A percentile compares a stretch with the other conserved stretches of the same genome.
These are phyloP conservation scores for Gyrodon lividus DNA, from an alignment of 768 basidiomycete species.

Conservation along the genomic window DNA sequence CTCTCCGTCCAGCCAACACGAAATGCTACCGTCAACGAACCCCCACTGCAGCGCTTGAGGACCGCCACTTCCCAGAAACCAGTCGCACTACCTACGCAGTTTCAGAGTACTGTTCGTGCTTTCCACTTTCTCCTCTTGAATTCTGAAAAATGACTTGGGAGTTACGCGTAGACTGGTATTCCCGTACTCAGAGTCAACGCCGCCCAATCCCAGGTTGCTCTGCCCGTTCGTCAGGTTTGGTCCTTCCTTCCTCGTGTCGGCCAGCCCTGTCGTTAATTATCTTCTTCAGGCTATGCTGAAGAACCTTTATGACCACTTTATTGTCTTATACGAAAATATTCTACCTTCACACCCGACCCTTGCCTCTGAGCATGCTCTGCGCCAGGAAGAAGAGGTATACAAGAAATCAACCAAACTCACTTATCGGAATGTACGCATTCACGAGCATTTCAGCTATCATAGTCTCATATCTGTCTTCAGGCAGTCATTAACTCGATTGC, in stretches of 20 bases:
- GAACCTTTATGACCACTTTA: conserved; percentile 70
- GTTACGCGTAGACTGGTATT: conserved; percentile 46
- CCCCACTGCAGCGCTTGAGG: conserved; percentile 66
- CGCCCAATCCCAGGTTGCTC: conserved; percentile 65
- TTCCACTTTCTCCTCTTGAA: not conserved
- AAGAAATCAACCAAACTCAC: conserved; percentile 70
- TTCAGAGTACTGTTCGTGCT: conserved; percentile 31
- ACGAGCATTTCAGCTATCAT: not conserved
- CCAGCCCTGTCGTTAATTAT: not conserved
- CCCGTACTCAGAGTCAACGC: conserved; percentile 67
- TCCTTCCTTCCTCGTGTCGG: not conserved
- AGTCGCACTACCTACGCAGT: conserved; percentile 40
- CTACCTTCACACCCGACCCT: conserved; percentile 54
- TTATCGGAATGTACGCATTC: conserved; percentile 70
- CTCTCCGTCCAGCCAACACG: conserved; percentile 24
- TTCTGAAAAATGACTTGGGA: not conserved
- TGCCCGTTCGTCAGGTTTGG: conserved; percentile 72
- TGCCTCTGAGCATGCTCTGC: conserved; percentile 75
- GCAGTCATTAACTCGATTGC: conserved; percentile 53
- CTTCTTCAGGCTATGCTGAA: conserved; percentile 67
- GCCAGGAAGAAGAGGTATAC: conserved; percentile 81
- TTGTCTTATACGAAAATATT: conserved; percentile 61
- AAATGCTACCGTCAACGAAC: conserved; percentile 36
- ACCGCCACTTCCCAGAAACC: conserved; percentile 44
- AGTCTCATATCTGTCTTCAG: conserved; percentile 30